phyloP scores from a whole-genome alignment of 108 stramenopile species.

The Epipyxis sp. region DNA sequence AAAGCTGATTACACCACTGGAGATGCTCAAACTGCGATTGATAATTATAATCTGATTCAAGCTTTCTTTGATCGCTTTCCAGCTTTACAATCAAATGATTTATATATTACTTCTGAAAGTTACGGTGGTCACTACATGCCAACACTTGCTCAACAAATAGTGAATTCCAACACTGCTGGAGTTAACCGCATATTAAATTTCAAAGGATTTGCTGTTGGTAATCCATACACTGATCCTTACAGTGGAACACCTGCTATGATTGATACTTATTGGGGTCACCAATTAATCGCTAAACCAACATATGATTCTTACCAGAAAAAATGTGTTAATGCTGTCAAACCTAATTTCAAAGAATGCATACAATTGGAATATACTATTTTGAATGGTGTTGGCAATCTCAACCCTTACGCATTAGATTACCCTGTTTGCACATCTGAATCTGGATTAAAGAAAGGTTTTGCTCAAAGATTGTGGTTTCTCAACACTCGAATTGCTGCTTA shows the following conservation, averaged over 20 bases:
- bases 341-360: background rate
- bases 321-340: background rate
- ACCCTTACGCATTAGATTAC: constrained; percentile 71
- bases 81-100: background rate
- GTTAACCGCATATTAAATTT: constrained; percentile 25
- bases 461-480: constrained; percentile 23
- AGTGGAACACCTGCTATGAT: constrained; percentile 43
- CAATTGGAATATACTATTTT: background rate
- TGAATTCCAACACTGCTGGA: constrained; percentile 9
- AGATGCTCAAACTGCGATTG: constrained; percentile 39
- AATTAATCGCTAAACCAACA: constrained; percentile 60
- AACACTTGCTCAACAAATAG: constrained; percentile 31
- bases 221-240: constrained; percentile 52
- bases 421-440: constrained; percentile 54
- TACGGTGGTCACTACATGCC: constrained; percentile 50
- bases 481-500: constrained; percentile 35
- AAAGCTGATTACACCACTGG: constrained; percentile 19
- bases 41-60: constrained; percentile 50
- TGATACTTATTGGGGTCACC: constrained; percentile 57
- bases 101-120: constrained; percentile 40
- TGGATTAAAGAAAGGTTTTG: background rate
- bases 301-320: constrained; percentile 34
- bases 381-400: constrained; percentile 37
- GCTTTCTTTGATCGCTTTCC: constrained; percentile 49
- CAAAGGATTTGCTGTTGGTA: constrained; percentile 50